Conservation (phyloP, 345 rosid genomes). For the Gossypium ekmanianum region DNA sequence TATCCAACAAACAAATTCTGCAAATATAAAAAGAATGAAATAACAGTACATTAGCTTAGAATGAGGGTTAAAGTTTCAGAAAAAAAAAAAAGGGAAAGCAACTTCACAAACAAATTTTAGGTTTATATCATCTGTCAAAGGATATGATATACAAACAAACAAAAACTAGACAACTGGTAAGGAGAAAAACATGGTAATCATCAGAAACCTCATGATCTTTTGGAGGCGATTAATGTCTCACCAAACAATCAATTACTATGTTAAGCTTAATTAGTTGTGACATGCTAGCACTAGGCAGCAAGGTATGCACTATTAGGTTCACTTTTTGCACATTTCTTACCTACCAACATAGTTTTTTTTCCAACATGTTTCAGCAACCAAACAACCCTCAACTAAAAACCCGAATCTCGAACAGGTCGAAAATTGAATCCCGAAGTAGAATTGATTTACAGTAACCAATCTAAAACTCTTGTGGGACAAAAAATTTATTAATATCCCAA, state of each 20-base stretch:
- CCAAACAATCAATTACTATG: not conserved
- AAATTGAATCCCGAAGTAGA: not conserved
- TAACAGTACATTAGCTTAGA: constrained; percentile 18
- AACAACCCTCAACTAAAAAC: not conserved
- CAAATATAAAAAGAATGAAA: constrained; percentile 13
- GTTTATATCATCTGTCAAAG: constrained; percentile 4
- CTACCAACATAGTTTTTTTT: constrained; percentile 2
- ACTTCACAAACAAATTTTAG: constrained; percentile 3
- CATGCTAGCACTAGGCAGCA: not conserved
- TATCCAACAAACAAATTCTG: constrained; percentile 20
- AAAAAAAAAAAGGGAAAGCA: not conserved
- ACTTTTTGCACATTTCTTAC: not conserved
- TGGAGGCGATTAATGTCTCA: constrained; percentile 4
- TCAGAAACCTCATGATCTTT: not conserved
- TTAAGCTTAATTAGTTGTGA: not conserved
- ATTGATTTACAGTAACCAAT: not conserved
- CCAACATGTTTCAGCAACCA: constrained; percentile 6
- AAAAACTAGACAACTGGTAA: not conserved
- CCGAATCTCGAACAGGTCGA: not conserved
- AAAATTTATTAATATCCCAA: not conserved
- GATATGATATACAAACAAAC: constrained; percentile 5
- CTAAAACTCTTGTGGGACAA: not conserved
- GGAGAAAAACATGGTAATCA: not conserved
- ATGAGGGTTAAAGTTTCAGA: not conserved
- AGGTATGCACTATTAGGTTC: not conserved